phyloP scores from a whole-genome alignment of 2,329 filamentous ascomycete species.

The Penicillium palitans region DNA sequence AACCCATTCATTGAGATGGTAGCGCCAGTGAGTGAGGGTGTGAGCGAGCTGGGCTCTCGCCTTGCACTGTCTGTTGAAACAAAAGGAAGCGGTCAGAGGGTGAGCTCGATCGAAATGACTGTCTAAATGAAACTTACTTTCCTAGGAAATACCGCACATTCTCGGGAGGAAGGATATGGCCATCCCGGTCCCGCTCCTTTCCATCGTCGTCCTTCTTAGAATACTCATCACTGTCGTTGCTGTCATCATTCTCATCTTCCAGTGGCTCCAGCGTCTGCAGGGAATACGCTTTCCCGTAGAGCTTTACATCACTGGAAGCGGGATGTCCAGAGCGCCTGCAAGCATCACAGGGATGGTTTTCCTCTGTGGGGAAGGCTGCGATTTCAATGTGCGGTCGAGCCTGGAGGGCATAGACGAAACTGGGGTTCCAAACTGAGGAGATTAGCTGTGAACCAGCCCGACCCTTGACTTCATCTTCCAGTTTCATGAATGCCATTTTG shows the following conservation, averaged over 20 bases:
- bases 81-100: not conserved
- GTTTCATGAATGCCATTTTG: conserved; percentile 65
- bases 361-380: conserved; percentile 45
- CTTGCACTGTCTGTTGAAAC: conserved; percentile 53
- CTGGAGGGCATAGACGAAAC: conserved; percentile 66
- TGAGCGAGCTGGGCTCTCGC: conserved; percentile 69
- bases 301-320: conserved; percentile 63
- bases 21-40: conserved; percentile 72
- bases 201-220: conserved; percentile 33
- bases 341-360: conserved; percentile 61
- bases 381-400: conserved; percentile 64
- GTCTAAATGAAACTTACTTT: conserved; percentile 35
- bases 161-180: conserved; percentile 47
- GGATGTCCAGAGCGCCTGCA: conserved; percentile 70
- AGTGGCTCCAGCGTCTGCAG: conserved; percentile 66
- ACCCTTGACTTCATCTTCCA: conserved; percentile 69
- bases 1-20: conserved; percentile 71
- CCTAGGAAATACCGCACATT: conserved; percentile 55
- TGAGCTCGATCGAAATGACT: not conserved
- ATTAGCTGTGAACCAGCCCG: conserved; percentile 70
- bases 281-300: conserved; percentile 67
- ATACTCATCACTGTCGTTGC: conserved; percentile 39
- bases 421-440: conserved; percentile 67
- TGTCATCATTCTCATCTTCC: conserved; percentile 47
- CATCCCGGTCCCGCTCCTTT: conserved; percentile 46